phyloP scores from a whole-genome alignment of 768 basidiomycete species.

The Boletus edulis region DNA sequence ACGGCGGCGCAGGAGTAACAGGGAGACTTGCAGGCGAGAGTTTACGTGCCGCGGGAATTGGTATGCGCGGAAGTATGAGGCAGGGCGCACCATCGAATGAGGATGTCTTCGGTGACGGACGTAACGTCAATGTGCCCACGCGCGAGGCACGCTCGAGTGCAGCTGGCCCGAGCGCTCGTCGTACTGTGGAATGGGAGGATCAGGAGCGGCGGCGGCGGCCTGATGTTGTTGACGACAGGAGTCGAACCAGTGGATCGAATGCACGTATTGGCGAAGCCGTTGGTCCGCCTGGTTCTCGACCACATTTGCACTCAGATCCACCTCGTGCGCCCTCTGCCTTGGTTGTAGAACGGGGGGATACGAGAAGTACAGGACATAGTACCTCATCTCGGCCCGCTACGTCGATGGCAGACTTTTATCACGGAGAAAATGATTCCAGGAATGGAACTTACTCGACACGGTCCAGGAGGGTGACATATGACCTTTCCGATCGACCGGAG shows the following conservation, averaged over 20 bases:
- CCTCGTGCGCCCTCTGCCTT: constrained; percentile 15
- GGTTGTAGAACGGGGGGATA: constrained; percentile 16
- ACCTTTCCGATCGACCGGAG: constrained; percentile 23
- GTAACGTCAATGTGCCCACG: constrained; percentile 15
- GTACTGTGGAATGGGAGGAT: constrained; percentile 26
- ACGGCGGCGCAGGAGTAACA: constrained; percentile 38
- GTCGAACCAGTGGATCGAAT: constrained; percentile 23
- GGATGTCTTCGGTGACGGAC: constrained; percentile 35
- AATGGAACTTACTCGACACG: constrained; percentile 14
- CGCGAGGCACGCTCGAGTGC: constrained; percentile 16
- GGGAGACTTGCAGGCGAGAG: constrained; percentile 65
- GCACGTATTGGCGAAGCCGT: constrained; percentile 17
- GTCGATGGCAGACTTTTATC: constrained; percentile 53
- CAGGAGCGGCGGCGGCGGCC: constrained; percentile 19
- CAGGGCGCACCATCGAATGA: constrained; percentile 29
- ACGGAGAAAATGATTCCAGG: constrained; percentile 17
- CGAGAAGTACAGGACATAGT: constrained; percentile 16
- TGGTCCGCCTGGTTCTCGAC: constrained; percentile 16
- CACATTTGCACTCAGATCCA: constrained; percentile 27
- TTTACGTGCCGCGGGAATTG: constrained; percentile 68
- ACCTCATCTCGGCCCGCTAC: constrained; percentile 44
- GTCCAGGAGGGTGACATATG: constrained; percentile 24
- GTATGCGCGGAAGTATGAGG: constrained; percentile 33
- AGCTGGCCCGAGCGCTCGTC: constrained; percentile 3
- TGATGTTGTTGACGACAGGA: constrained; percentile 16